These are phyloP conservation scores for Salmacisia buchloeana DNA, from an alignment of 1,284 basidiomycete genomes.

Conservation along the genomic window DNA sequence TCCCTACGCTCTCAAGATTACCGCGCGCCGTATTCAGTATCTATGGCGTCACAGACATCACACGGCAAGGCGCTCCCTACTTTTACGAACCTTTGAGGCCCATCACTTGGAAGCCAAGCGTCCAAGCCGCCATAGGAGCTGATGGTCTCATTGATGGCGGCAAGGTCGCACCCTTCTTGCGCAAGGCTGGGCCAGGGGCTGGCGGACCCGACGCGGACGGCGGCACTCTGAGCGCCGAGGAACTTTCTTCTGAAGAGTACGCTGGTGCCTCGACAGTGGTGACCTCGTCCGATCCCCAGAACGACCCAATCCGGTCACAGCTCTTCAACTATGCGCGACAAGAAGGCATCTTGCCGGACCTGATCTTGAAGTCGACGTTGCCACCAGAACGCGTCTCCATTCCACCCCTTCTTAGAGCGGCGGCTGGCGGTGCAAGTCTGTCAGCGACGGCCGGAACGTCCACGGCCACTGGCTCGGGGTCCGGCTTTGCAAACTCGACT, in stretches of 20 bases:
- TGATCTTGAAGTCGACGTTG: slow-evolving; percentile 17
- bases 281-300: slow-evolving; percentile 11
- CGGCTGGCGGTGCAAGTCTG: background rate
- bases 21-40: slow-evolving; percentile 28
- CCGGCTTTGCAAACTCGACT: background rate
- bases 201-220: too few relatives aligned
- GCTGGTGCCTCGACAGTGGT: background rate
- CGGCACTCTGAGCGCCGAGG: too few relatives aligned
- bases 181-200: background rate
- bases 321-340: slow-evolving; percentile 34
- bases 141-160: background rate
- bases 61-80: slow-evolving; percentile 18
- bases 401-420: slow-evolving; percentile 17
- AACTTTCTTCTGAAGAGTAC: background rate
- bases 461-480: background rate
- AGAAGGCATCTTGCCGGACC: slow-evolving; percentile 24
- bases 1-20: slow-evolving; percentile 12
- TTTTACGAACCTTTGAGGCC: slow-evolving; percentile 27
- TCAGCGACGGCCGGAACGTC: background rate
- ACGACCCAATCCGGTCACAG: slow-evolving; percentile 22
- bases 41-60: slow-evolving; percentile 34
- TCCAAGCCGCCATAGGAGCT: background rate
- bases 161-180: background rate
- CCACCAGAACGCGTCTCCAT: slow-evolving; percentile 20
- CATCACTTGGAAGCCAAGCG: slow-evolving; percentile 25